A percentile compares a stretch with the other conserved stretches of the same genome.
Evolutionary conservation across 169 alveolate genomes (phyloP).

Genomic region (Perkinsus chesapeaki): DNA sequence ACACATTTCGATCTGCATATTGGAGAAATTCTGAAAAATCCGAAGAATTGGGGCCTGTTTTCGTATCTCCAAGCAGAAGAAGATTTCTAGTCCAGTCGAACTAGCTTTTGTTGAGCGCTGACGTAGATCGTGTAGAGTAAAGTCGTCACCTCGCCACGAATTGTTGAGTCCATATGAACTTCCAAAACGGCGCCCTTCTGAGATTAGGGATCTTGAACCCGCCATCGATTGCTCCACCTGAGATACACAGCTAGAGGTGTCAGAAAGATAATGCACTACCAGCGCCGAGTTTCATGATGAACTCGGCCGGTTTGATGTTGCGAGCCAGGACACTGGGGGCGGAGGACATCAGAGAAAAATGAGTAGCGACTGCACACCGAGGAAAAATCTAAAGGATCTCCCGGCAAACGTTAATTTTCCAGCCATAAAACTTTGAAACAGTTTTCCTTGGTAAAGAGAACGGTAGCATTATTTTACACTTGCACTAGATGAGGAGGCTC

Average conservation of each 20-base stretch:
- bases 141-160: slow-evolving; percentile 11
- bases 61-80: too few relatives aligned
- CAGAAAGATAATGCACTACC: background rate
- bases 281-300: background rate
- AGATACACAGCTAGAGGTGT: background rate
- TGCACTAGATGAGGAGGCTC: background rate
- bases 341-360: slow-evolving; percentile 2
- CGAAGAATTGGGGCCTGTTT: too few relatives aligned
- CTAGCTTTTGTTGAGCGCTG: too few relatives aligned
- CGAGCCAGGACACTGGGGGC: background rate
- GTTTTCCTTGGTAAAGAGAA: background rate
- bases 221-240: background rate
- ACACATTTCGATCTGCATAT: too few relatives aligned
- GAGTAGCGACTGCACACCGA: background rate
- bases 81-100: too few relatives aligned
- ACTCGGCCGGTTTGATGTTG: background rate
- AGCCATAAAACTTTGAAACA: background rate
- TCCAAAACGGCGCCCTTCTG: slow-evolving; percentile 12
- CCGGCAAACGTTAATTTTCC: background rate
- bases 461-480: background rate
- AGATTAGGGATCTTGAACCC: slow-evolving; percentile 7
- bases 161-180: slow-evolving; percentile 8
- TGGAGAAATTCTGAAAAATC: too few relatives aligned
- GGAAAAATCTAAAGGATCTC: background rate
- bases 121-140: too few relatives aligned